Conservation (phyloP, 805 yeast species). For the Yarrowia divulgata region DNA sequence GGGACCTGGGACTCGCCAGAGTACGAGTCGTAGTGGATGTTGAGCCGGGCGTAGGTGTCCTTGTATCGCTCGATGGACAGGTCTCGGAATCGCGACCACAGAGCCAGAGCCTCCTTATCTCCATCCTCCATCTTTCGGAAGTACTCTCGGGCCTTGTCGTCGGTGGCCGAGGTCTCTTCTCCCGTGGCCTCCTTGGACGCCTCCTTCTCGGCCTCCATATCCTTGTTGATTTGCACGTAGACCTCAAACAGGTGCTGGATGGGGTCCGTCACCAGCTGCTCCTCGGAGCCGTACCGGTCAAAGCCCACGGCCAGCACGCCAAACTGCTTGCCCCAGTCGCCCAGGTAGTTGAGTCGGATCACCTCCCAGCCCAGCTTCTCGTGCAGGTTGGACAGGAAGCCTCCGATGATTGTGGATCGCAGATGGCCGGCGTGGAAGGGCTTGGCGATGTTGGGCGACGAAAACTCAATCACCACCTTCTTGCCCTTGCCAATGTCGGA, state of each 20-base stretch:
- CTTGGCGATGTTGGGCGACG: conserved; percentile 98
- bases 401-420: conserved; percentile 97
- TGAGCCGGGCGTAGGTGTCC: conserved; percentile 88
- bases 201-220: conserved; percentile 69
- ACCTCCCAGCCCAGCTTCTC: conserved; percentile 95
- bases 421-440: conserved; percentile 99
- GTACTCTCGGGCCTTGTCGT: conserved; percentile 84
- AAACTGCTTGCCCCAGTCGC: conserved; percentile 99
- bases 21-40: conserved; percentile 85
- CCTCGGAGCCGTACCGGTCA: conserved; percentile 82
- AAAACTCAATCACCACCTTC: conserved; percentile 82
- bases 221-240: conserved; percentile 85
- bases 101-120: conserved; percentile 73
- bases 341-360: conserved; percentile 88
- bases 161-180: conserved; percentile 62
- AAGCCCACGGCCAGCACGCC: conserved; percentile 95
- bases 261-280: conserved; percentile 74
- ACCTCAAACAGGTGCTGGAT: conserved; percentile 94
- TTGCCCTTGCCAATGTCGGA: conserved; percentile 76
- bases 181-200: conserved; percentile 58
- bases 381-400: conserved; percentile 87
- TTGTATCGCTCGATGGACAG: conserved; percentile 85
- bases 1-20: conserved; percentile 97
- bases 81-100: conserved; percentile 92
- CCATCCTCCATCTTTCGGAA: conserved; percentile 95